Evolutionary conservation across 176 grass and related monocot species (phyloP).

Genomic region (Elaeis guineensis): DNA sequence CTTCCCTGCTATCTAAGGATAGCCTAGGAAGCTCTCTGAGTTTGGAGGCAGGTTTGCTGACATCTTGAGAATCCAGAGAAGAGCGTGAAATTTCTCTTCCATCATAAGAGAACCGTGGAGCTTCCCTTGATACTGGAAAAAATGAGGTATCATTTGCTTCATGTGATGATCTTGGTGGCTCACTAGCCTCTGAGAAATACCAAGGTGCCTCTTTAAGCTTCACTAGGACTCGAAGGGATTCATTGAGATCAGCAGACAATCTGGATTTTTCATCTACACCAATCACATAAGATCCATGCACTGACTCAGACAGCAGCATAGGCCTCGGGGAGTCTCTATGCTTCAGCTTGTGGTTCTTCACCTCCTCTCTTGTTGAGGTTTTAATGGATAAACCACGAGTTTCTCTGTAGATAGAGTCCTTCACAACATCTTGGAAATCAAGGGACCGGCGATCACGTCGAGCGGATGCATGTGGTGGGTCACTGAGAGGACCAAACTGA

Average conservation of each 20-base stretch:
- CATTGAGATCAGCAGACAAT: slow-evolving; percentile 39
- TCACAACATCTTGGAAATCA: slow-evolving; percentile 71
- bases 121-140: slow-evolving; percentile 16
- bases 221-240: slow-evolving; percentile 49
- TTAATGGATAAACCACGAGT: slow-evolving; percentile 36
- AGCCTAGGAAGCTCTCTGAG: slow-evolving; percentile 51
- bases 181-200: slow-evolving; percentile 43
- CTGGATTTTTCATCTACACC: slow-evolving; percentile 38
- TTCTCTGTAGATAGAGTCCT: slow-evolving; percentile 82
- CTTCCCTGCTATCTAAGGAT: slow-evolving; percentile 70
- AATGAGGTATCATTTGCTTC: slow-evolving; percentile 33
- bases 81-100: slow-evolving; percentile 23
- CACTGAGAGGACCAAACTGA: neutral
- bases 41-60: slow-evolving; percentile 21
- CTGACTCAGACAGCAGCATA: slow-evolving; percentile 26
- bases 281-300: slow-evolving; percentile 23
- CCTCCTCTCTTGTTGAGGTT: slow-evolving; percentile 43
- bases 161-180: slow-evolving; percentile 48
- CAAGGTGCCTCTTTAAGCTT: slow-evolving; percentile 64
- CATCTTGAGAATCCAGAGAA: slow-evolving; percentile 9
- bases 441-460: slow-evolving; percentile 28
- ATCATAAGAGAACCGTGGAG: slow-evolving; percentile 61
- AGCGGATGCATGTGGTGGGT: slow-evolving; percentile 13
- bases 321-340: slow-evolving; percentile 31
- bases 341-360: slow-evolving; percentile 26